Percentiles rank a stretch among this genome's conserved stretches.
Conservation (phyloP, 78 protist genomes). For the Guillardia theta region DNA sequence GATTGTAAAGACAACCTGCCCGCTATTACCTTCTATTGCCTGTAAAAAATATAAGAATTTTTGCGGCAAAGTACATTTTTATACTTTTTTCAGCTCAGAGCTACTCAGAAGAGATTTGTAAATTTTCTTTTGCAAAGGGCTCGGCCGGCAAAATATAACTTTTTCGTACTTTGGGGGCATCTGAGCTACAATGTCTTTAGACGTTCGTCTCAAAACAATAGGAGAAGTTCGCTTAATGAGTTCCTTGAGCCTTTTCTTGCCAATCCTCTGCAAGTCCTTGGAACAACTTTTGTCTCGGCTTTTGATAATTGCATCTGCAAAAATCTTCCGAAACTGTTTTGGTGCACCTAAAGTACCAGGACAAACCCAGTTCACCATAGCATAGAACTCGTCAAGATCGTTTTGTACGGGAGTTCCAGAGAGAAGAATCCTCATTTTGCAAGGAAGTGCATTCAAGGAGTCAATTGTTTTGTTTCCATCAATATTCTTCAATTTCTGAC, state of each 20-base stretch:
- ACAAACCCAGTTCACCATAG: not conserved
- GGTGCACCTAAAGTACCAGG: not conserved
- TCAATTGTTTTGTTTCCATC: constrained; percentile 15
- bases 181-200: not conserved
- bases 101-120: not conserved
- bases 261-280: not conserved
- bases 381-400: constrained; percentile 3
- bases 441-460: not conserved
- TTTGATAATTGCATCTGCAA: not conserved
- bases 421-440: not conserved
- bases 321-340: not conserved
- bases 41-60: too few relatives aligned
- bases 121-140: not conserved
- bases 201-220: not conserved
- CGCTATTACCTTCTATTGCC: not conserved
- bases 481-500: not conserved
- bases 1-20: not conserved
- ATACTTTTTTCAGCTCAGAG: not conserved
- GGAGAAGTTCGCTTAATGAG: not conserved
- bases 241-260: not conserved
- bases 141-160: not conserved
- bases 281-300: not conserved
- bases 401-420: not conserved
- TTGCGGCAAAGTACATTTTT: too few relatives aligned
- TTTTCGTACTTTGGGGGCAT: not conserved